Percentiles rank a stretch among this genome's conserved stretches.
These are phyloP conservation scores for Colletotrichum tabaci DNA, from an alignment of 2,329 filamentous ascomycete genomes.

Conservation along the genomic window DNA sequence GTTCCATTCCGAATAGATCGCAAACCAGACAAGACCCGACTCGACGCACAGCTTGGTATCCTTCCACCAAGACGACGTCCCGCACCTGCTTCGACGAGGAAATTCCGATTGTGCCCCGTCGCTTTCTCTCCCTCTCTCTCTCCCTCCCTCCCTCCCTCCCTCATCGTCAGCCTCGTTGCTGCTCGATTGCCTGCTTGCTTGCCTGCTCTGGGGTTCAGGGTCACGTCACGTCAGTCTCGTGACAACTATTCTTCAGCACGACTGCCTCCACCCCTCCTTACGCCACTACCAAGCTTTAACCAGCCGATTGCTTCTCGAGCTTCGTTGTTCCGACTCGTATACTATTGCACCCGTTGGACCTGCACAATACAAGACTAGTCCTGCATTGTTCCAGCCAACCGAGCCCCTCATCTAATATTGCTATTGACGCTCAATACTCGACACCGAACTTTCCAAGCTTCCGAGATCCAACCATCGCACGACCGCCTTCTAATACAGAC, in stretches of 20 bases:
- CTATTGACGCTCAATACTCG: slow-evolving; percentile 28
- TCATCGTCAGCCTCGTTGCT: slow-evolving; percentile 27
- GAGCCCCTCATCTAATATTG: slow-evolving; percentile 40
- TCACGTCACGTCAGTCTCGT: slow-evolving; percentile 39
- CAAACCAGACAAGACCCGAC: slow-evolving; percentile 28
- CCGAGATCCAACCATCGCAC: slow-evolving; percentile 24
- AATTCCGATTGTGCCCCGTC: slow-evolving; percentile 11
- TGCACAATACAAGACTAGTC: slow-evolving; percentile 18
- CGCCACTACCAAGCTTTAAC: slow-evolving; percentile 25
- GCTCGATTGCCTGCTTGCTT: slow-evolving; percentile 16
- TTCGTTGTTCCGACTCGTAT: background rate
- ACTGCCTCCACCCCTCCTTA: slow-evolving; percentile 25
- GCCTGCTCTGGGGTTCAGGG: slow-evolving; percentile 25
- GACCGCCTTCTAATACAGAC: slow-evolving; percentile 20
- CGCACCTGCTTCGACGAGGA: slow-evolving; percentile 12
- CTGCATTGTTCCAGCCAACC: slow-evolving; percentile 33
- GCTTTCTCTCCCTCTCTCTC: background rate
- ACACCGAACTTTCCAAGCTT: slow-evolving; percentile 7
- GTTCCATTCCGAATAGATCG: slow-evolving; percentile 30
- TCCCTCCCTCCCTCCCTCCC: background rate
- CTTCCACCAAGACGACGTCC: slow-evolving; percentile 18
- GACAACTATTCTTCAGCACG: slow-evolving; percentile 20
- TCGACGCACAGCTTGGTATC: slow-evolving; percentile 3
- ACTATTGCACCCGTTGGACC: slow-evolving; percentile 7
- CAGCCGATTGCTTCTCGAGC: slow-evolving; percentile 11